Base-by-base conservation (phyloP, 331 rosid genomes). In the Dryas integrifolia region DNA sequence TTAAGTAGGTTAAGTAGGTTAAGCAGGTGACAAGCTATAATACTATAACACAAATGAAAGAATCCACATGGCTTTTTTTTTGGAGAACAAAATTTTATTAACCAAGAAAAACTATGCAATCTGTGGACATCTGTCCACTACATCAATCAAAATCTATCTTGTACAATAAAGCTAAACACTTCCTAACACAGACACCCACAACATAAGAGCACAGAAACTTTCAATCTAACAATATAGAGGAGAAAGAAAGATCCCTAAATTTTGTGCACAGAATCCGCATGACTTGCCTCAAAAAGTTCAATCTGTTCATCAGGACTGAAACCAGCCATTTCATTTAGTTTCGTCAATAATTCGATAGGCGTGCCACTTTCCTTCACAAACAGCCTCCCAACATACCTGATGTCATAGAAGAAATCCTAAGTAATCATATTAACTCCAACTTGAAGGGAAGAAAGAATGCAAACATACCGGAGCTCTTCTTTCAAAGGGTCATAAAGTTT, bases 401-500 rank as follows among this genome's bases (percentile, higher is more conserved):
- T 69, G 76, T 38, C 9, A 80, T 4, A 6, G 15, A 73, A 41
- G 58, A 79, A 65, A 57, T 9, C 24, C 3, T 9, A 76, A 15
- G 65, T 79, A 83, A 82, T 50, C 18, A 44, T 74, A 24, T 59
- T 51, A 40, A 63, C 16, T 59, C 43, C 39, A 69, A 26, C 44
- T 49, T 51, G 61, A 47, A 15, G 14, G 47, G 55, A 18, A n/a
- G 43, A 65, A 72, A 66, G 70, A 6, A 63, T 1, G 75, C 38
- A 69, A 79, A 72, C 35, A 4, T 89, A 92, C 98, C 96, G 82
- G 55, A 92, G 86, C 81, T 88, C 92, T 81, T 90, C 98, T 80
- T 90, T 92, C 69, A 80, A 82, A 76, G 96, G 91, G 74, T 92
- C 96, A 68, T 92, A 92, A 67, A 92, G 89, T 82, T 92, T 92